Base-by-base conservation (phyloP, 169 alveolate species). In the Cardiosporidium cionae region DNA sequence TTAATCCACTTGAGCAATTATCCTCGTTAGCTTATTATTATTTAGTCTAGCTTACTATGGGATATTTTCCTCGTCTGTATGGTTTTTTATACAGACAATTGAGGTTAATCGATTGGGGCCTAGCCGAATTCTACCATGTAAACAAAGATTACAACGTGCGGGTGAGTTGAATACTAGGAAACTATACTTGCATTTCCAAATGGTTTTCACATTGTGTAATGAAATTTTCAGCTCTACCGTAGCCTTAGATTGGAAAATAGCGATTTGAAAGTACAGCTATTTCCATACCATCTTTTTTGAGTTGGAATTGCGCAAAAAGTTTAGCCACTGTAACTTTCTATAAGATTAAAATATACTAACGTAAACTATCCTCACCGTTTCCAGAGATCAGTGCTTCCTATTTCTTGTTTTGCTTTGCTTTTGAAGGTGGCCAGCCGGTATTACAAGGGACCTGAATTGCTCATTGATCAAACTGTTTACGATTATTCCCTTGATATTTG, bases 91-190 rank as follows among this genome's bases (percentile, higher is more conserved):
- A 28, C 53, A 92, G 91, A 82, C 85, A 87, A 70, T 87, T 97
- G 68, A 86, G 98, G 74, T 84, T 97, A 32, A 95, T 97, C 73
- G 99, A 97, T 80, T 97, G 99, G 99, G 99, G 99, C 0, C 90
- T 97, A 31, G 99, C 99, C 7, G 99, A 97, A 86, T 97, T 94
- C 86, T 97, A 97, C 74, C 98, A 93, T 75, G 98, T 98, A n/a
- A 96, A 93, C n/a, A 90, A 93, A 71, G 99, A 95, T 78, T 97
- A 96, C 88, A 97, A 97, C 81, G 99, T 97, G 5, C 84, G 99
- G 69, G 99, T 96, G 67, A 68, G 74, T 2, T 16, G 16, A 9
- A 0, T 0, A 32, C 1, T 63, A 16, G n/a, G n/a, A n/a, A n/a
- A n/a, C n/a, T n/a, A n/a, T n/a, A n/a, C n/a, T n/a, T n/a, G n/a